These are phyloP conservation scores for Oryza brachyantha DNA, from an alignment of 176 grass and related monocot species.

Conservation along the genomic window DNA sequence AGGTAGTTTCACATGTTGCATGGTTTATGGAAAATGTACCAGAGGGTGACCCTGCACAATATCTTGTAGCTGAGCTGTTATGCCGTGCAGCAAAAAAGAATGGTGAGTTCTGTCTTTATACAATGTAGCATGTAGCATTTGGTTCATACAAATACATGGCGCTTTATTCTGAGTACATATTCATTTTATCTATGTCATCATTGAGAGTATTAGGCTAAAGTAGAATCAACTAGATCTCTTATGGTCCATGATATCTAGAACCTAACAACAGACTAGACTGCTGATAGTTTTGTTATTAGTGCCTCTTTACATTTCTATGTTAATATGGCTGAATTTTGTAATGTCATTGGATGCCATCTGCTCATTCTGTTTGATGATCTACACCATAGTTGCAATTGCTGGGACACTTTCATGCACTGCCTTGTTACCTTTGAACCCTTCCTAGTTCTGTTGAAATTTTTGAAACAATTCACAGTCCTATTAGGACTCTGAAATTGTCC, in stretches of 20 bases:
- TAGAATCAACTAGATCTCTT: not conserved
- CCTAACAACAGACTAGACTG: not conserved
- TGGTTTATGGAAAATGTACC: slow-evolving; percentile 97
- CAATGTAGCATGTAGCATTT: not conserved
- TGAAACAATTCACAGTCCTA: not conserved
- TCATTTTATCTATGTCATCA: not conserved
- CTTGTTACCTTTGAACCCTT: not conserved
- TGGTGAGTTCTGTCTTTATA: slow-evolving; percentile 46
- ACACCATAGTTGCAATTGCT: not conserved
- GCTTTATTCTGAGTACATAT: not conserved
- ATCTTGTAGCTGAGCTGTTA: slow-evolving; percentile 85
- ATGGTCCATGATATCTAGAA: not conserved
- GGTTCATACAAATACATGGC: not conserved
- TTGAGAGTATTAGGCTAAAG: not conserved
- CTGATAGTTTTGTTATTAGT: not conserved
- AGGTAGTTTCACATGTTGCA: slow-evolving; percentile 80
- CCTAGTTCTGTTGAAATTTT: not conserved
- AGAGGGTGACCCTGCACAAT: slow-evolving; percentile 89
- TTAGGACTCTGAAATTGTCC: not conserved
- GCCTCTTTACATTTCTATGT: not conserved
- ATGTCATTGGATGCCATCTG: not conserved
- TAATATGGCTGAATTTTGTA: not conserved
- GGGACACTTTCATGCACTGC: not conserved
- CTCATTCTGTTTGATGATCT: not conserved
- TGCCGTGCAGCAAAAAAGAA: slow-evolving; percentile 92